Percentiles rank a stretch among this genome's conserved stretches.
Conservation (phyloP, 306 rosid genomes). For the Phaseolus lunatus region DNA sequence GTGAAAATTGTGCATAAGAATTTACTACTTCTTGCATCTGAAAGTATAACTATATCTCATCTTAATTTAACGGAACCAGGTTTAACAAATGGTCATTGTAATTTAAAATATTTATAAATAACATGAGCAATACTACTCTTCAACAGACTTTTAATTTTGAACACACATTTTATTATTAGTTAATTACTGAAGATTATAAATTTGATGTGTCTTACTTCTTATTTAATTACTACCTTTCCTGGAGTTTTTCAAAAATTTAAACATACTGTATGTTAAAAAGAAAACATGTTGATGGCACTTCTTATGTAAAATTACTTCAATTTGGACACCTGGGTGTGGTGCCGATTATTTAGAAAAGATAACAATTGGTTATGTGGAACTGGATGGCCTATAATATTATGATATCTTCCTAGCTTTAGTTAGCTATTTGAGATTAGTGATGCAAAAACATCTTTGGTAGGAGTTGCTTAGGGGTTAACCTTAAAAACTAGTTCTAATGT, state of each 20-base stretch:
- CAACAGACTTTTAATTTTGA: too few relatives aligned
- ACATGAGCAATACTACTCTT: too few relatives aligned
- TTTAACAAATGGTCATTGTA: neutral
- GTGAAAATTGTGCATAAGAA: neutral
- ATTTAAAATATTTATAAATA: neutral
- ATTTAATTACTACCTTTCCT: too few relatives aligned
- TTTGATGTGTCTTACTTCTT: too few relatives aligned
- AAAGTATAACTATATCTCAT: neutral
- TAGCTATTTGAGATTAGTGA: neutral
- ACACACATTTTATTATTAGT: too few relatives aligned
- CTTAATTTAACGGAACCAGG: neutral
- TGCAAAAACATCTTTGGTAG: neutral
- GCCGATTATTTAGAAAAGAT: neutral
- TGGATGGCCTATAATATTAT: neutral
- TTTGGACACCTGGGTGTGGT: neutral
- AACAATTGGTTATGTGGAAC: neutral
- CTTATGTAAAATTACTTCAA: neutral
- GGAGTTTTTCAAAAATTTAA: too few relatives aligned
- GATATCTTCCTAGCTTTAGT: neutral
- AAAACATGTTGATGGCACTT: too few relatives aligned
- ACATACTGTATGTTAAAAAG: too few relatives aligned
- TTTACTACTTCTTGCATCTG: neutral
- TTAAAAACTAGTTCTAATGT: neutral
- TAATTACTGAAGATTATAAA: too few relatives aligned
- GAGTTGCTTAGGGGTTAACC: neutral